Evolutionary conservation across 768 basidiomycete genomes (phyloP).

Genomic region (Lactarius deliciosus): DNA sequence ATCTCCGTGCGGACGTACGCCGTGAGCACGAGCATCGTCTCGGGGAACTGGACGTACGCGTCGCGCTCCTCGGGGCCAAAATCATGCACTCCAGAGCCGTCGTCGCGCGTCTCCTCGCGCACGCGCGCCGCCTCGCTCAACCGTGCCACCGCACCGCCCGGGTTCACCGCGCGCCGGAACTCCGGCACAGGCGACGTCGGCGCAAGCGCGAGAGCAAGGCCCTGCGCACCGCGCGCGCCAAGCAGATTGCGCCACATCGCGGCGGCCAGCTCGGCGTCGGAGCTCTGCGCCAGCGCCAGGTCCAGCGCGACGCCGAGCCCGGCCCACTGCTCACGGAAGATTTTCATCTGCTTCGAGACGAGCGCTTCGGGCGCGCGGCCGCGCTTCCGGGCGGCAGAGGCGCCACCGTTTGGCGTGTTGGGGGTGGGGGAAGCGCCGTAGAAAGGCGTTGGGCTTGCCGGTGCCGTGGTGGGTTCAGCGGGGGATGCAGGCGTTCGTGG

Average conservation of each 20-base stretch:
- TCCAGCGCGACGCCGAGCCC: conserved; percentile 81
- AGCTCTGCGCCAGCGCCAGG: conserved; percentile 63
- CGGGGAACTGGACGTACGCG: conserved; percentile 71
- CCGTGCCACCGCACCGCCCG: conserved; percentile 65
- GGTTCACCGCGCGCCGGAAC: conserved; percentile 67
- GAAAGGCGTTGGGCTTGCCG: conserved; percentile 27
- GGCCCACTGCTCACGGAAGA: conserved; percentile 88
- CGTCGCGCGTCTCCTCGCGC: conserved; percentile 60
- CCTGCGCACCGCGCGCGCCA: conserved; percentile 77
- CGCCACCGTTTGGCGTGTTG: background rate
- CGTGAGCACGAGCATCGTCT: conserved; percentile 70
- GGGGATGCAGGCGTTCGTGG: conserved; percentile 31
- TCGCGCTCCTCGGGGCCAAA: conserved; percentile 58
- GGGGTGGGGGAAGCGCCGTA: background rate
- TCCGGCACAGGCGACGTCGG: conserved; percentile 29
- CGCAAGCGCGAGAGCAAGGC: conserved; percentile 45
- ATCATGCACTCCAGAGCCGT: conserved; percentile 71
- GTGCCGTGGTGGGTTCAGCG: conserved; percentile 33
- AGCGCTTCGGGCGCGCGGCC: conserved; percentile 71
- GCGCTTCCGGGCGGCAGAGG: conserved; percentile 23
- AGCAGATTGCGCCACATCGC: conserved; percentile 92
- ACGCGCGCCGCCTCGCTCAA: conserved; percentile 49
- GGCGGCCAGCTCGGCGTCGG: conserved; percentile 78
- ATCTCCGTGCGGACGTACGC: conserved; percentile 29
- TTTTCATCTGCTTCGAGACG: conserved; percentile 85